phyloP scores from a whole-genome alignment of 352 stramenopile species.

The Elongisporangium prolatum region DNA sequence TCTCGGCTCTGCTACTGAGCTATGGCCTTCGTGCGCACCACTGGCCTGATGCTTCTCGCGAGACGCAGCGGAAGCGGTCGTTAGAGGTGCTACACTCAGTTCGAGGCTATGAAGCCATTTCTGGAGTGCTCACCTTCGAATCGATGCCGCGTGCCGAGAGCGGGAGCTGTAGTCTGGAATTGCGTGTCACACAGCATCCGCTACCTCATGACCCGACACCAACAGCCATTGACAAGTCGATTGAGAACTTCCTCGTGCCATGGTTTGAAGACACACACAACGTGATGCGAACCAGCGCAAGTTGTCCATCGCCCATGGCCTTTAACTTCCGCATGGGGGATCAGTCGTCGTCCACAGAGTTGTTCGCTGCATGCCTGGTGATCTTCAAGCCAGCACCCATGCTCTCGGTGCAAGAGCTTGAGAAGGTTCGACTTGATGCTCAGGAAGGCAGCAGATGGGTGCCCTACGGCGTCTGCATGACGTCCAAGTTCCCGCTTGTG shows the following conservation, averaged over 20 bases:
- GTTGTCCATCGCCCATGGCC: conserved; percentile 48
- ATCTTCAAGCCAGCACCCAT: conserved; percentile 75
- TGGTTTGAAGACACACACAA: conserved; percentile 45
- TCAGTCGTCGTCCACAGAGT: conserved; percentile 57
- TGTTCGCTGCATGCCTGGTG: conserved; percentile 74
- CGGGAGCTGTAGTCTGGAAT: conserved; percentile 19
- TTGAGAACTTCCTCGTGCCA: conserved; percentile 68
- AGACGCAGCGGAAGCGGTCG: conserved; percentile 51
- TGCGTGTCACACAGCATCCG: conserved; percentile 46
- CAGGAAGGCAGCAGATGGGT: conserved; percentile 51
- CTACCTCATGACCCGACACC: conserved; percentile 42
- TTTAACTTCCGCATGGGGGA: conserved; percentile 82
- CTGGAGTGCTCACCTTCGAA: conserved; percentile 74
- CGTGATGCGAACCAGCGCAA: conserved; percentile 33
- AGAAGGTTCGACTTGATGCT: conserved; percentile 48
- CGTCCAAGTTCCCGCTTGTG: conserved; percentile 82
- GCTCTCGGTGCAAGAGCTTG: conserved; percentile 51
- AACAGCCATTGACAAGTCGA: conserved; percentile 51
- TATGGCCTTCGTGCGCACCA: conserved; percentile 82
- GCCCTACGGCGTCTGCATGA: conserved; percentile 73
- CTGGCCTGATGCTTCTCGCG: conserved; percentile 52
- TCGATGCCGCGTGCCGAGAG: conserved; percentile 27
- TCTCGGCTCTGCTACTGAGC: conserved; percentile 67
- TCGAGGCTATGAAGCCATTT: conserved; percentile 71
- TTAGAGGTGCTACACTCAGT: conserved; percentile 62